Base-by-base conservation (phyloP, 352 stramenopile species). In the Phytophthora rubi region DNA sequence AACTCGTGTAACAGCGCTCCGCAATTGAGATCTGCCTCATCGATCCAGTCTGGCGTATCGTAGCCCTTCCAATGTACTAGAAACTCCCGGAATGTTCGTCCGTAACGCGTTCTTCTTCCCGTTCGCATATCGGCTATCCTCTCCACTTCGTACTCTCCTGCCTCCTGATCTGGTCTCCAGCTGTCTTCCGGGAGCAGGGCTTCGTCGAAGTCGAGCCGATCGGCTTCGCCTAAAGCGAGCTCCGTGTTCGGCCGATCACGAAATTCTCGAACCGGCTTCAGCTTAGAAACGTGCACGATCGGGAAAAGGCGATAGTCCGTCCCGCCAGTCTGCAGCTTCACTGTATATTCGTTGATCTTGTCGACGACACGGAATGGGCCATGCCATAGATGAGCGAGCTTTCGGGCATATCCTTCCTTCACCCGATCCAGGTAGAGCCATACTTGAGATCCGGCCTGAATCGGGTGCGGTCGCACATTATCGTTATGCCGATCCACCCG, bases 131-230 rank as follows among this genome's bases (percentile, higher is more conserved):
- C 35, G 0, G 37, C 4, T 3, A 26, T 52, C 3, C 23, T 35
- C 9, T 60, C 35, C 10, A 60, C 37, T 13, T 60, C 35, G 26
- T 52, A 39, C 9, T 60, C 54, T 12, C 33, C 23, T 12, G 33
- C 7, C 0, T 6, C 23, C 3, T 15, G 35, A 60, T 60, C 37
- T 28, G 18, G 8, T 10, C 21, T 28, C 54, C 18, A 61, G 9
- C 54, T 61, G 16, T 42, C 54, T 10, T 61, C 37, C 2, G 54
- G 54, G 4, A 42, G 37, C 1, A 53, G 6, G 3, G 18, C 4
- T 7, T 61, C 54, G 13, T 61, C 15, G 23, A 60, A 60, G 26
- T 60, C 54, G 6, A 60, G n/a, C 5, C 37, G 54, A 52, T 60
- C 35, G 28, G 37, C 3, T 2, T 45, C 37, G 37, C 15, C 12